These are phyloP conservation scores for Zizania latifolia DNA, from an alignment of 176 grass and related monocot species.

Conservation along the genomic window DNA sequence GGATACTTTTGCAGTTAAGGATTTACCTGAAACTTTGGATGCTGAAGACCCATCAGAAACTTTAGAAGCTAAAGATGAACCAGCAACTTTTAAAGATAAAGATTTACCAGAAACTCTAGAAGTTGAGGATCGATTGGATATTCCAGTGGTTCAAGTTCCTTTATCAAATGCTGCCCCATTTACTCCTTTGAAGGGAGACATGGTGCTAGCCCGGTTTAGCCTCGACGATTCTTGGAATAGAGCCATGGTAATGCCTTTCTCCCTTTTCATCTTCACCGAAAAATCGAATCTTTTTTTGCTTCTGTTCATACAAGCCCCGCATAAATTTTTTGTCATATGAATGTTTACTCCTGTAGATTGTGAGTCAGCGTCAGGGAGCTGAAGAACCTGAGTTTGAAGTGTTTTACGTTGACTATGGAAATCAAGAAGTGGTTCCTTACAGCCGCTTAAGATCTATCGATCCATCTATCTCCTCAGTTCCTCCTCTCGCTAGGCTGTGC, in stretches of 20 bases:
- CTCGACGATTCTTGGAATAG: conserved; percentile 64
- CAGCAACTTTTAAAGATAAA: neutral
- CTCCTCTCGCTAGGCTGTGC: conserved; percentile 45
- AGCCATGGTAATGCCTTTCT: conserved; percentile 54
- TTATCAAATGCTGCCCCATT: conserved; percentile 45
- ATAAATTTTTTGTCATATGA: neutral
- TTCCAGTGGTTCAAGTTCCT: conserved; percentile 28
- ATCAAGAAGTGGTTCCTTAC: conserved; percentile 57
- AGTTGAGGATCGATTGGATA: neutral
- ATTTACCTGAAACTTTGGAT: neutral
- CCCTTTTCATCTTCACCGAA: neutral
- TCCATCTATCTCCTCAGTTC: conserved; percentile 20
- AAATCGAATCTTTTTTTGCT: neutral
- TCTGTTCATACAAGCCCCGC: neutral
- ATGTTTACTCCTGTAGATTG: conserved; percentile 36
- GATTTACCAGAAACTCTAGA: neutral
- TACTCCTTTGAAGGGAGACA: conserved; percentile 54
- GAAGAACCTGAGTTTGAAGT: conserved; percentile 41
- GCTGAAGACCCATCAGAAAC: neutral
- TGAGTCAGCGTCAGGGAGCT: conserved; percentile 38
- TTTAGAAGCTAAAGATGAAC: neutral
- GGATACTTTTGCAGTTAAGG: conserved; percentile 16
- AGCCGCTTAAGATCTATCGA: conserved; percentile 33
- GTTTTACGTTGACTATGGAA: conserved; percentile 76
- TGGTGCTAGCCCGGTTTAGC: conserved; percentile 62